A percentile compares a stretch with the other conserved stretches of the same genome.
Evolutionary conservation across 768 basidiomycete genomes (phyloP).

Genomic region (Pulveroboletus sp.): DNA sequence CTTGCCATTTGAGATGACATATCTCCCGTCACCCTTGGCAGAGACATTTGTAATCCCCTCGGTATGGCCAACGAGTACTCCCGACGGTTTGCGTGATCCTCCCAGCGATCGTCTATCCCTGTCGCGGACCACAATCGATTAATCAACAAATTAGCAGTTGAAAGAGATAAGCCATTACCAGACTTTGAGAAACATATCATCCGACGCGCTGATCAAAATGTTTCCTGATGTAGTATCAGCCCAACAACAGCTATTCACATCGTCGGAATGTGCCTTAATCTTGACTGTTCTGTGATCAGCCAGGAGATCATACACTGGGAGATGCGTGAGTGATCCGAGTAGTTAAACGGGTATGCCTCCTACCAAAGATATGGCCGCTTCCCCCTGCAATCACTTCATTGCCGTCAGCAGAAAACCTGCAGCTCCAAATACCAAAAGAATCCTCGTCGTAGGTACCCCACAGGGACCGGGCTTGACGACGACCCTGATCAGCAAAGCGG

Average conservation of each 20-base stretch:
- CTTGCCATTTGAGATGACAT: conserved; percentile 94
- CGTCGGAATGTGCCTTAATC: conserved; percentile 83
- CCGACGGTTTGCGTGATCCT: conserved; percentile 71
- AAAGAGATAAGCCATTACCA: conserved; percentile 55
- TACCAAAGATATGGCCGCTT: conserved; percentile 75
- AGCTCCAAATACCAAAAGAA: conserved; percentile 83
- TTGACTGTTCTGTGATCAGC: conserved; percentile 76
- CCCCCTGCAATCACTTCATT: conserved; percentile 95
- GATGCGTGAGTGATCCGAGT: not conserved
- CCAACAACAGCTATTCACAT: conserved; percentile 96
- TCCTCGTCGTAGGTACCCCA: conserved; percentile 40
- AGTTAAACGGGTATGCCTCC: not conserved
- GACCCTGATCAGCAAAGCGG: conserved; percentile 48
- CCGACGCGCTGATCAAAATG: conserved; percentile 91
- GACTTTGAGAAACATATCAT: conserved; percentile 92
- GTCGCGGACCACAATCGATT: not conserved
- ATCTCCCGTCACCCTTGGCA: conserved; percentile 94
- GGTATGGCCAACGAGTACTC: conserved; percentile 92
- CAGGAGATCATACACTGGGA: conserved; percentile 85
- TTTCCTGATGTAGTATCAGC: conserved; percentile 92
- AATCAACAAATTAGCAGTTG: not conserved
- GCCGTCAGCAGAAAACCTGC: conserved; percentile 94
- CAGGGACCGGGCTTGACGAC: conserved; percentile 30
- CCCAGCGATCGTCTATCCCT: conserved; percentile 55
- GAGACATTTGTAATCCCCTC: conserved; percentile 95